Conservation (phyloP, 1,284 basidiomycete species). For the Apiotrichum porosum region DNA sequence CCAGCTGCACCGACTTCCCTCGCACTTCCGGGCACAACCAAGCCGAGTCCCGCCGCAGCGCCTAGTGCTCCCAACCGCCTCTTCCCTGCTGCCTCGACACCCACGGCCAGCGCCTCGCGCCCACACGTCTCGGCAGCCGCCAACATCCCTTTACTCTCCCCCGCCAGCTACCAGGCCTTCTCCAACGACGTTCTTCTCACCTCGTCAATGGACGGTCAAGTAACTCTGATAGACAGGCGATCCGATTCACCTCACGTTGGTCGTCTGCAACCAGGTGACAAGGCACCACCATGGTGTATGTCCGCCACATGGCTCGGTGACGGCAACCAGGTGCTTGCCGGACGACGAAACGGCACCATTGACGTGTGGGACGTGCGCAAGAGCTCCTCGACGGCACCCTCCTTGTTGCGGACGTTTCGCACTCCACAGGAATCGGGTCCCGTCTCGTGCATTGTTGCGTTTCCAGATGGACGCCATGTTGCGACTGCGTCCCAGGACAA, state of each 20-base stretch:
- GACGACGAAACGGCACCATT: conserved; percentile 81
- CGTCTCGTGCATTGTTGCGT: conserved; percentile 80
- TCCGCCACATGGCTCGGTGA: conserved; percentile 92
- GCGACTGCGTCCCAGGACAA: conserved; percentile 91
- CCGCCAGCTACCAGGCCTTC: conserved; percentile 59
- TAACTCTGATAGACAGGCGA: conserved; percentile 80
- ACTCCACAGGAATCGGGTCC: conserved; percentile 87
- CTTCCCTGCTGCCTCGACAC: background rate
- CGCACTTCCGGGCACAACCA: conserved; percentile 6
- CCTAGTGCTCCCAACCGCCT: background rate
- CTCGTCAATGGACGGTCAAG: conserved; percentile 84
- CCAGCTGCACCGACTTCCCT: conserved; percentile 17
- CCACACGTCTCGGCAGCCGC: conserved; percentile 8
- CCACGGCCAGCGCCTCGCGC: conserved; percentile 10
- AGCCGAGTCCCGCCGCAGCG: conserved; percentile 4
- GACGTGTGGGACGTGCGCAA: conserved; percentile 92
- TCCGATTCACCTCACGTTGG: conserved; percentile 60
- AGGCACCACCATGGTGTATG: conserved; percentile 89
- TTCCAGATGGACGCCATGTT: conserved; percentile 85
- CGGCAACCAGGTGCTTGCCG: conserved; percentile 83
- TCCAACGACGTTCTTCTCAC: conserved; percentile 84
- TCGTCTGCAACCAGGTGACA: conserved; percentile 73
- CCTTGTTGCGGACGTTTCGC: conserved; percentile 70
- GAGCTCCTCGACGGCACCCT: conserved; percentile 57
- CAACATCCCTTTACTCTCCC: conserved; percentile 53